A percentile compares a stretch with the other conserved stretches of the same genome.
phyloP scores from a whole-genome alignment of 495 filamentous ascomycete species.

The Lophium mytilinum region DNA sequence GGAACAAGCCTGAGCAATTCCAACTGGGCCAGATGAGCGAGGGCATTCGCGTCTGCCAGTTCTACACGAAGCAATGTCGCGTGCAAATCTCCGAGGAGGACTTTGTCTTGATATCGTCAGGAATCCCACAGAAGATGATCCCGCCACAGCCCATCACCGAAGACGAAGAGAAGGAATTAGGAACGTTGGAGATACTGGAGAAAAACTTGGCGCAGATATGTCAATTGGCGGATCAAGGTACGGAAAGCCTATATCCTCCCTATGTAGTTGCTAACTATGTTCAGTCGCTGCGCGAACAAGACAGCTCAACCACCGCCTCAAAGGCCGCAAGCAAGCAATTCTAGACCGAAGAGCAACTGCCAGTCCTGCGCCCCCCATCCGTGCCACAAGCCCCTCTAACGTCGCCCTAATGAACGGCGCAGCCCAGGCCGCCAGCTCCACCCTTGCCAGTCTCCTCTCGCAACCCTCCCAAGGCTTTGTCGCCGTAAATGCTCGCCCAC shows the following conservation, averaged over 20 bases:
- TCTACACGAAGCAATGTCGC: conserved; percentile 68
- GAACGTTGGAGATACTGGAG: conserved; percentile 74
- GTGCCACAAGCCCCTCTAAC: conserved; percentile 32
- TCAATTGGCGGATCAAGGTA: conserved; percentile 59
- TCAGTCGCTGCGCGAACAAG: conserved; percentile 68
- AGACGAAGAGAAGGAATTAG: conserved; percentile 78
- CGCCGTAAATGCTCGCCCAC: conserved; percentile 47
- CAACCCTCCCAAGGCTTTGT: conserved; percentile 44
- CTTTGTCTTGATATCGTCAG: conserved; percentile 70
- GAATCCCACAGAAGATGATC: conserved; percentile 75
- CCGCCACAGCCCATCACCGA: conserved; percentile 75
- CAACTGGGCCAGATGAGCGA: conserved; percentile 59
- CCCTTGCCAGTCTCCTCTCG: conserved; percentile 5
- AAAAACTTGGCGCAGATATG: conserved; percentile 64
- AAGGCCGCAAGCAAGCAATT: conserved; percentile 66
- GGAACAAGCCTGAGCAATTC: conserved; percentile 72
- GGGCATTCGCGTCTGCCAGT: conserved; percentile 64
- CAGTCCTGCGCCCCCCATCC: conserved; percentile 19
- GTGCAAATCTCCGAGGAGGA: conserved; percentile 87
- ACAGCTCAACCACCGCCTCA: conserved; percentile 74
- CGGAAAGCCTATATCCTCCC: neutral
- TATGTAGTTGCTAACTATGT: neutral
- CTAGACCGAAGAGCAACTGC: conserved; percentile 41
- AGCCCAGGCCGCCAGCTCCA: conserved; percentile 12
- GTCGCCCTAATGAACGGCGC: conserved; percentile 30